Evolutionary conservation across 345 rosid species (phyloP), one percentile per base, ranked within the genome.

Genomic region (Geranium rotundifolium): DNA sequence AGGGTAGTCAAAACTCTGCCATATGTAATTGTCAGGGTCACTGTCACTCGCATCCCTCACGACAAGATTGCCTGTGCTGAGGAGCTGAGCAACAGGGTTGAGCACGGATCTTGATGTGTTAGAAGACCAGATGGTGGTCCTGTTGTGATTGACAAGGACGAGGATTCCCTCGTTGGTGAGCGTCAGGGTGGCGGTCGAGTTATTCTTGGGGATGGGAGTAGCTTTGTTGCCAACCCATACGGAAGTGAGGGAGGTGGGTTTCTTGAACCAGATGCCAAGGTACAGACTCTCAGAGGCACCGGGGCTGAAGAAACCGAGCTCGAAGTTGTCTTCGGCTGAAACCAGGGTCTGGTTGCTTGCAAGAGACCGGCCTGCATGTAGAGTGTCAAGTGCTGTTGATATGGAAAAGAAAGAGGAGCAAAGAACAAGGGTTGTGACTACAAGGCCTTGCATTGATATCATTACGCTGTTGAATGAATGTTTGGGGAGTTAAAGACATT

Each of bases 1-100:
- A 0, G 79, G 82, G 49, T 79, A 60, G 69, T 85, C 86, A 56
- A 81, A 85, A 62, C 88, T 83, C 71, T 85, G 86, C 91, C 88
- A 85, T 20, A 81, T n/a, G 29, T n/a, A 65, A 17, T 56, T 31
- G 7, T 56, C 60, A 2, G 31, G 19, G 34, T 20, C 58, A 2
- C 29, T 30, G 5, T 31, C 67, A 17, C 37, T 67, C 18, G 18
- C 73, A 4, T 76, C 80, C 61, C 54, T 71, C 10, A 81, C 58
- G 9, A 83, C 73, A 0, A 83, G 67, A 62, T 83, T 83, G 16
- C 85, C 88, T 9, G 85, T 54, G 10, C 78, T 76, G 61, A 83
- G 29, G 19, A 85, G 70, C 74, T 67, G 72, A 1, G 79, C 77
- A 23, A 76, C 74, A 15, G 82, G 84, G 29, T 57, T 77, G 2